Percentiles rank a stretch among this genome's conserved stretches.
phyloP scores from a whole-genome alignment of 2,329 filamentous ascomycete genomes.

The Stromatinia cepivora region DNA sequence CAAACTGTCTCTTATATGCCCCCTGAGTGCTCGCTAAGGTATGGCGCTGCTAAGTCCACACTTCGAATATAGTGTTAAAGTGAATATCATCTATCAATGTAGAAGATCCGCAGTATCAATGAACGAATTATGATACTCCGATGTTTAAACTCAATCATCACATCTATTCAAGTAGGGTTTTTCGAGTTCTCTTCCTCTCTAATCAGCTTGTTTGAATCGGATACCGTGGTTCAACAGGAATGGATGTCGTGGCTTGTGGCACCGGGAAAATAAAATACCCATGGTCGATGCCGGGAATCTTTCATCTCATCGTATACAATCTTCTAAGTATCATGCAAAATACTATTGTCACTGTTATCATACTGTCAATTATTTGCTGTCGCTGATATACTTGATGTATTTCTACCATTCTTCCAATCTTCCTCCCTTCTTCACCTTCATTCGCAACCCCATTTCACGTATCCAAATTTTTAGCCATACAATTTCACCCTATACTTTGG shows the following conservation, averaged over 20 bases:
- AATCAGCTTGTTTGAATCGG: background rate
- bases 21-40: no score
- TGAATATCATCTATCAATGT: background rate
- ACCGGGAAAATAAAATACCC: background rate
- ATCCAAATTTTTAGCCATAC: background rate
- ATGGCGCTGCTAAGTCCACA: no score
- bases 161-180: background rate
- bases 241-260: background rate
- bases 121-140: rapidly evolving
- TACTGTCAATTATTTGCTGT: background rate
- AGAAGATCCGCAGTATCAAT: background rate
- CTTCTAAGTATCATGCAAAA: background rate
- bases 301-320: background rate
- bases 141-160: background rate
- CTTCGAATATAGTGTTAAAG: background rate
- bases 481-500: background rate
- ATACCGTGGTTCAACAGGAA: no score
- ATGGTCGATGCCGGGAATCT: background rate
- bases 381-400: background rate
- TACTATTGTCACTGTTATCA: background rate
- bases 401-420: background rate
- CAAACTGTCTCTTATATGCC: no score
- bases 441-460: background rate
- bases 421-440: background rate
- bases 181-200: background rate